Evolutionary conservation across 768 basidiomycete genomes (phyloP).

Genomic region (Rickenella mellea): DNA sequence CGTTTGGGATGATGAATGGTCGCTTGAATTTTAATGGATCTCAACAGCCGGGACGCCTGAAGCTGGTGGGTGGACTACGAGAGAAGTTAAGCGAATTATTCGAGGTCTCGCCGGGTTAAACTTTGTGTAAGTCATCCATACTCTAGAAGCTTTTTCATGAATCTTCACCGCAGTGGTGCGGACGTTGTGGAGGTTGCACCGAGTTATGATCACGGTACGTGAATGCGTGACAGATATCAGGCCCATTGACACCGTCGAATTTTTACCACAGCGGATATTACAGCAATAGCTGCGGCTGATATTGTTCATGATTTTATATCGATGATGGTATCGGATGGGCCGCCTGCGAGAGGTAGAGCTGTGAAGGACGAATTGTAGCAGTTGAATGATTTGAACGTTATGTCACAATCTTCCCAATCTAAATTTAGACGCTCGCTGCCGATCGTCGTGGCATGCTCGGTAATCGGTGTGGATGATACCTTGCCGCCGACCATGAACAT

Average conservation of each 20-base stretch:
- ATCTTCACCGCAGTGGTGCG: constrained; percentile 36
- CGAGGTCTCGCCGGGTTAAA: constrained; percentile 73
- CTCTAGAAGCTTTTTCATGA: not conserved
- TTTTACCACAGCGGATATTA: constrained; percentile 25
- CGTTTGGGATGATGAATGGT: constrained; percentile 4
- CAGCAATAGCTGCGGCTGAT: constrained; percentile 33
- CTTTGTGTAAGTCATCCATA: constrained; percentile 49
- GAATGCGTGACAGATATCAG: not conserved
- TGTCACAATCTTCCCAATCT: not conserved
- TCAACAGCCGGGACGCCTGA: constrained; percentile 72
- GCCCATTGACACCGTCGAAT: not conserved
- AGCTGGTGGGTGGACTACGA: constrained; percentile 75
- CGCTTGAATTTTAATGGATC: not conserved
- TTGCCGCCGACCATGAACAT: too few relatives aligned
- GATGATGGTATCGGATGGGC: constrained; percentile 22
- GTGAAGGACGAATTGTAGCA: constrained; percentile 11
- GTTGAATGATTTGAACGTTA: not conserved
- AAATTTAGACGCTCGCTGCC: not conserved
- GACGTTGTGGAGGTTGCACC: constrained; percentile 71
- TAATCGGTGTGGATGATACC: too few relatives aligned
- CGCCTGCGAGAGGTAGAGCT: constrained; percentile 13
- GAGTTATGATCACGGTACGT: constrained; percentile 58
- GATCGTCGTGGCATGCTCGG: not conserved
- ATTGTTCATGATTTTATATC: constrained; percentile 36
- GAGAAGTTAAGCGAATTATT: constrained; percentile 73